Base-by-base conservation (phyloP, 345 rosid genomes). In the Dovyalis caffra region DNA sequence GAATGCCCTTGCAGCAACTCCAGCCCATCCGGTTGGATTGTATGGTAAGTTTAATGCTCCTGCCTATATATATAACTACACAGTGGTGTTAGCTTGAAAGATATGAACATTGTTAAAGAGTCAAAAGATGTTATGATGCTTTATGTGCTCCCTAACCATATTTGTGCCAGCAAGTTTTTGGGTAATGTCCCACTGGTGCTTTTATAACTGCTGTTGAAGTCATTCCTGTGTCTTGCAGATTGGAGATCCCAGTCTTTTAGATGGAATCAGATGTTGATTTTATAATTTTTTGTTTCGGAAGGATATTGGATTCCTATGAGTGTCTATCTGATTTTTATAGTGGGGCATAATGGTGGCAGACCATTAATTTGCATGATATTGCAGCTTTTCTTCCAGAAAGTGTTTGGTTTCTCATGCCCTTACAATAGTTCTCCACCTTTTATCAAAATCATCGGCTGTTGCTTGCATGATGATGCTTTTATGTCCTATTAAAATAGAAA, bases 21-120 rank as follows among this genome's bases (percentile, higher is more conserved):
- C 99, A 12, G 97, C 99, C 60, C 99, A 92, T 82, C 91, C 95
- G 1, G 90, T 84, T 72, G 97, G 93, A 73, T 78, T 95, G 78
- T 89, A 88, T 82, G 94, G 99, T 95, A 85, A 70, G 49, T 43
- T 43, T 43, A 43, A 43, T 87, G 45, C 29, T 68, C 57, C 47
- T 18, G n/a, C 0, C 15, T 28, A 31, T 6, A 45, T 14, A 62
- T 40, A 31, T 43, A 47, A 40, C 26, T 67, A 68, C 15, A 7
- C 32, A 3, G 1, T 35, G 10, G 6, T 47, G 14, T 68, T 68
- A 69, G 49, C 49, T 61, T 47, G 69, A 62, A 62, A 2, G 8
- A 31, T 7, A 20, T 23, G 32, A 64, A 14, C n/a, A 18, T 40
- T 21, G 21, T 35, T 26, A 45, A n/a, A n/a, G 57, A 49, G 32